Base-by-base conservation (phyloP, 2,329 filamentous ascomycete genomes). In the Capronia americana region DNA sequence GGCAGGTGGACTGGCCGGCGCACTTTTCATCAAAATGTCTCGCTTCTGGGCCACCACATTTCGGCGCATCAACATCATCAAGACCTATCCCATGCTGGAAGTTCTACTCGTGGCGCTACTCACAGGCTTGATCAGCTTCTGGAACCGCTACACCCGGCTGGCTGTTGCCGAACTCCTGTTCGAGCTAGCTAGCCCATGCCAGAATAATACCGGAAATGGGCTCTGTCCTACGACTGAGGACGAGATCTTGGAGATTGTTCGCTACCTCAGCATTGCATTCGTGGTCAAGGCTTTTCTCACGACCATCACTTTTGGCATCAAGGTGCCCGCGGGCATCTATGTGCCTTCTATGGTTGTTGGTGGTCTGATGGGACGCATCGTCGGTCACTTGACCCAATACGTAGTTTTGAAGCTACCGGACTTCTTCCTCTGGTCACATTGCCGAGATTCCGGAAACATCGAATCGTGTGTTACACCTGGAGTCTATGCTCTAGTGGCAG, bases 301-400 rank as follows among this genome's bases (percentile, higher is more conserved):
- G 0, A 89, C 90, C 54, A 89, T 97, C 70, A 97, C 94, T 0
- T 98, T 98, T 79, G 94, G 94, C 28, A 93, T 97, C 75, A 98
- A 98, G 84, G 89, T 98, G 0, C 95, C 95, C 10, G 93, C 94
- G 0, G 95, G 95, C 69, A 97, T 99, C 72, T 99, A 99, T 73
- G 93, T 99, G 1, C 95, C 95, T 2, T 97, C 94, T 73, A 99
- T 99, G 95, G 95, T 98, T 30, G 92, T 98, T 20, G 95, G 95
- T 70, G 95, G 95, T 74, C 82, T 99, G 20, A 89, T 97, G 82
- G 94, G 94, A 32, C 89, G 94, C 7, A 88, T 95, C 53, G 87
- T 97, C 12, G 95, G 95, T 1, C 95, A 98, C 76, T 78, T 89
- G 6, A 88, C 93, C 0, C 94, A 98, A 76, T 93, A 91, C 79